phyloP scores from a whole-genome alignment of 495 filamentous ascomycete species.

The Glonium stellatum region DNA sequence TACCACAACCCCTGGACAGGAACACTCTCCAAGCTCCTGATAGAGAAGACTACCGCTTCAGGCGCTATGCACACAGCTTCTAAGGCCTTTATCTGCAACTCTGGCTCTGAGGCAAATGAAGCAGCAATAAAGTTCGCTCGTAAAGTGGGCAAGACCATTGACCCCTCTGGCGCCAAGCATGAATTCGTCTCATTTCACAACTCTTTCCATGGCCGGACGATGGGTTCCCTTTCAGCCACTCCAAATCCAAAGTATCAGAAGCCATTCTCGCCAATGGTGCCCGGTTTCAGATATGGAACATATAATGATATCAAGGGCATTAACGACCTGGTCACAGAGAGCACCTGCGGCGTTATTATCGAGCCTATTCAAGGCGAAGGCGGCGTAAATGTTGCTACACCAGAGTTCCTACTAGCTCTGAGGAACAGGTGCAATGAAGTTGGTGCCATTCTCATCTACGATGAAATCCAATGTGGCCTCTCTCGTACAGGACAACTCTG shows the following conservation, averaged over 20 bases:
- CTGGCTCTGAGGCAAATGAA: conserved; percentile 91
- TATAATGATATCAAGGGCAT: conserved; percentile 75
- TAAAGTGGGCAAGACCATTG: conserved; percentile 70
- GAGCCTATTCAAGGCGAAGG: conserved; percentile 98
- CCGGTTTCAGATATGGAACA: conserved; percentile 79
- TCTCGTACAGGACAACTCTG: conserved; percentile 80
- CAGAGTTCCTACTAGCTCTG: conserved; percentile 72
- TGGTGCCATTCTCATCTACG: conserved; percentile 82
- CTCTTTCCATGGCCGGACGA: conserved; percentile 93
- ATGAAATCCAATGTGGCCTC: conserved; percentile 95
- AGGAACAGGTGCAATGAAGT: conserved; percentile 77
- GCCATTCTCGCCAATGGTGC: conserved; percentile 91
- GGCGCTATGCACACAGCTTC: conserved; percentile 74
- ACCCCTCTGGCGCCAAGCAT: conserved; percentile 65
- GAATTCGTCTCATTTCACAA: conserved; percentile 84
- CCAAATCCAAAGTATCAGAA: conserved; percentile 98
- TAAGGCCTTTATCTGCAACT: conserved; percentile 91
- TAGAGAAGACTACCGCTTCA: conserved; percentile 63
- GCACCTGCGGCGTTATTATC: conserved; percentile 90
- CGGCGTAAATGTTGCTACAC: conserved; percentile 75
- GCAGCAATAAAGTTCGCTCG: conserved; percentile 94
- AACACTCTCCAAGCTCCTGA: conserved; percentile 74
- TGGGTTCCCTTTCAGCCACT: conserved; percentile 85
- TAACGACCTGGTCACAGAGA: conserved; percentile 63
- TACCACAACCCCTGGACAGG: conserved; percentile 96